phyloP scores from a whole-genome alignment of 2,329 filamentous ascomycete genomes.

The Sporothrix dimorphospora region DNA sequence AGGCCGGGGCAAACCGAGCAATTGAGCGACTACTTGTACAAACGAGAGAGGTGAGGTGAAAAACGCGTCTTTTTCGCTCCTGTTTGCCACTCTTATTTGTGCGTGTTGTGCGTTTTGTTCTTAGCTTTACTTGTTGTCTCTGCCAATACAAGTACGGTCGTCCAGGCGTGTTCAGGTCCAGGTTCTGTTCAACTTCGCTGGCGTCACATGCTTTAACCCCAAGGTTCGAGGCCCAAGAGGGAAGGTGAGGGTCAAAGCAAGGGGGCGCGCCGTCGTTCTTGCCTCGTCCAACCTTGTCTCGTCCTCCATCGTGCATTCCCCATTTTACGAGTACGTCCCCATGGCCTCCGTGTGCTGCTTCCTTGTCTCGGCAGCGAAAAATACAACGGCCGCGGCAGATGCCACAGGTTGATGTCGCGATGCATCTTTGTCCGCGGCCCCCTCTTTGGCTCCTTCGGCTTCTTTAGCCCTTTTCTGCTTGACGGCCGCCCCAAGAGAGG shows the following conservation, averaged over 20 bases:
- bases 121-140: neutral
- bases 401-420: constrained; percentile 12
- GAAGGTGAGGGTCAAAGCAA: constrained; percentile 18
- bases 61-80: neutral
- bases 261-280: constrained; percentile 3
- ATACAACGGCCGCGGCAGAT: constrained; percentile 20
- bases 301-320: constrained; percentile 1
- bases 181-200: neutral
- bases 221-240: constrained; percentile 17
- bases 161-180: neutral
- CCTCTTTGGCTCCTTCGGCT: constrained; percentile 16
- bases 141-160: neutral
- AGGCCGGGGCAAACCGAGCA: constrained; percentile 23
- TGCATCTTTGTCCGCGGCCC: neutral
- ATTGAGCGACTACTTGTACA: constrained; percentile 22
- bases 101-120: too few relatives aligned
- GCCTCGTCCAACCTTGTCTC: neutral
- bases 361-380: neutral
- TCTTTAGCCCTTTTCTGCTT: neutral
- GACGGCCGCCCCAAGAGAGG: neutral
- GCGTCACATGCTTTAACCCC: constrained; percentile 21
- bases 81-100: neutral
- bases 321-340: neutral
- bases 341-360: neutral
- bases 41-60: neutral